Percentiles rank a stretch among this genome's conserved stretches.
These are phyloP conservation scores for Fragilaria crotonensis DNA, from an alignment of 108 stramenopile species.

Conservation along the genomic window DNA sequence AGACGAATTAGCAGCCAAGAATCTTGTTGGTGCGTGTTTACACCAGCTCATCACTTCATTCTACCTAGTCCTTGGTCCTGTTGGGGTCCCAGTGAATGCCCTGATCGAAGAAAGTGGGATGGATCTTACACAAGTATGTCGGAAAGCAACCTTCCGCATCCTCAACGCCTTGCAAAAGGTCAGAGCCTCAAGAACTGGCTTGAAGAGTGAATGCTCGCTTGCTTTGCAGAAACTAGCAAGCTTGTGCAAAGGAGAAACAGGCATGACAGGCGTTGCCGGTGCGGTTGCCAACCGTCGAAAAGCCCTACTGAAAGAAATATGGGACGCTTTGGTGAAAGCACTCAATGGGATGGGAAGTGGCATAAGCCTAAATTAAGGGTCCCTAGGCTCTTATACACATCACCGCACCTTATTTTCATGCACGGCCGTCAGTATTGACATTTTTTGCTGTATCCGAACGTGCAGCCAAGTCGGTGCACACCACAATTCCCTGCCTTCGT, in stretches of 20 bases:
- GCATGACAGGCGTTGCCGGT: slow-evolving; percentile 37
- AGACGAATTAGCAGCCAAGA: slow-evolving; percentile 33
- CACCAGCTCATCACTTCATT: slow-evolving; percentile 52
- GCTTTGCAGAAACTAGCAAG: slow-evolving; percentile 44
- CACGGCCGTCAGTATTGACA: no score
- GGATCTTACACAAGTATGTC: slow-evolving; percentile 46
- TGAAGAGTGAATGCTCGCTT: slow-evolving; percentile 32
- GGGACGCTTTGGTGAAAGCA: slow-evolving; percentile 36
- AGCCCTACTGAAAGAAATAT: slow-evolving; percentile 51
- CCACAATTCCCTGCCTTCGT: no score
- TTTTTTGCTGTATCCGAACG: no score
- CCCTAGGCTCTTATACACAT: no score
- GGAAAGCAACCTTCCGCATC: slow-evolving; percentile 57
- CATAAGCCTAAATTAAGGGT: no score
- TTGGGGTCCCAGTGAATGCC: slow-evolving; percentile 67
- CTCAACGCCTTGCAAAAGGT: slow-evolving; percentile 35
- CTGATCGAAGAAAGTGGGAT: slow-evolving; percentile 29
- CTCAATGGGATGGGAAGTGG: slow-evolving; percentile 26
- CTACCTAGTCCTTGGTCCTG: slow-evolving; percentile 54
- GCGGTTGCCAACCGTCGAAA: slow-evolving; percentile 47
- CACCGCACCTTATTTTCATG: no score
- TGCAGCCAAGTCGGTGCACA: no score
- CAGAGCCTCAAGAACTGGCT: slow-evolving; percentile 11
- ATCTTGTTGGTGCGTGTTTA: slow-evolving; percentile 33
- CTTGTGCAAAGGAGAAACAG: slow-evolving; percentile 60